Percentiles rank a stretch among this genome's conserved stretches.
phyloP scores from a whole-genome alignment of 2,329 filamentous ascomycete species.

The Arthrobotrys sphaeroides region DNA sequence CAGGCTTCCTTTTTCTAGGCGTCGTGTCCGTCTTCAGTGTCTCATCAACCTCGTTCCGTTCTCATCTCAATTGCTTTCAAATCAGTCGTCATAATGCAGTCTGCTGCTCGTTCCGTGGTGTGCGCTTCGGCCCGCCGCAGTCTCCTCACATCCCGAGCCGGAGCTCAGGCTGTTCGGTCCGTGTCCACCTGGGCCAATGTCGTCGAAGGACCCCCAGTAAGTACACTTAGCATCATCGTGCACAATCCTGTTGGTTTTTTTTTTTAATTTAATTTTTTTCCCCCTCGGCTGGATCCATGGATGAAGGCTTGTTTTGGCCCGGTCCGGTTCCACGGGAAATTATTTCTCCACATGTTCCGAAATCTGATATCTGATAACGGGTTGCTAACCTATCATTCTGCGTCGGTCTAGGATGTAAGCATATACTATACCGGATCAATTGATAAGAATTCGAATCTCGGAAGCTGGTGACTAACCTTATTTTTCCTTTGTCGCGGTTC shows the following conservation, averaged over 20 bases:
- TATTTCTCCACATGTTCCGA: constrained; percentile 50
- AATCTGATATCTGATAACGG: not conserved
- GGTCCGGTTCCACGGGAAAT: constrained; percentile 15
- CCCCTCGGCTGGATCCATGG: constrained; percentile 23
- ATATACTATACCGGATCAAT: constrained; percentile 20
- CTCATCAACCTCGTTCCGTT: constrained; percentile 18
- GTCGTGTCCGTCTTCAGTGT: not conserved
- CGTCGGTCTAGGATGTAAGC: constrained; percentile 61
- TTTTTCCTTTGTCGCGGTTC: constrained; percentile 27
- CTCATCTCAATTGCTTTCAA: constrained; percentile 17
- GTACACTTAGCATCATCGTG: constrained; percentile 63
- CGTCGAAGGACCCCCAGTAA: constrained; percentile 90
- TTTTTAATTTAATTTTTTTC: too few species aligned
- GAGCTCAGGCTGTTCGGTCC: constrained; percentile 65
- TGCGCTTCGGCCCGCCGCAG: constrained; percentile 46
- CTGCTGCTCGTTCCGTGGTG: constrained; percentile 41
- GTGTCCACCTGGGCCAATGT: constrained; percentile 90
- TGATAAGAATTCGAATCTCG: constrained; percentile 5
- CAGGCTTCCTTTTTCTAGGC: constrained; percentile 2
- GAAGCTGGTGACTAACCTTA: constrained; percentile 15
- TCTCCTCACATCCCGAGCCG: constrained; percentile 38
- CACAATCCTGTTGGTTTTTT: constrained; percentile 33
- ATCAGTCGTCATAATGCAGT: constrained; percentile 43
- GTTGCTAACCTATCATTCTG: constrained; percentile 48
- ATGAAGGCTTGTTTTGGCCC: not conserved